These are phyloP conservation scores for Ophioceras dolichostomum DNA, from an alignment of 2,329 filamentous ascomycete genomes.

Conservation along the genomic window DNA sequence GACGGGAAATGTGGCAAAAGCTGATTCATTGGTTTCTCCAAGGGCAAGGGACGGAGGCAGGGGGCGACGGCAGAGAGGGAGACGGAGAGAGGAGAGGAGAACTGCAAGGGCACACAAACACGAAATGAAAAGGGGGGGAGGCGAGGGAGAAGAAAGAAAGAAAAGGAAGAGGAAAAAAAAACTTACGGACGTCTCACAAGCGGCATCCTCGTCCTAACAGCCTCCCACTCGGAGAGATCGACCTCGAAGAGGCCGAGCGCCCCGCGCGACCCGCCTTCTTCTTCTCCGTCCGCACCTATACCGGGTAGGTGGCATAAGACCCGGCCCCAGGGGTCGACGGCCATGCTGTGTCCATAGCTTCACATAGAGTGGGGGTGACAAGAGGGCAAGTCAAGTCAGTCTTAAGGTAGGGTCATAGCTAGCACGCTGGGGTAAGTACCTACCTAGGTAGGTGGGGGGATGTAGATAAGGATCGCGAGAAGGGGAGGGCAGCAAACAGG, in stretches of 20 bases:
- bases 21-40: background rate
- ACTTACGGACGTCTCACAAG: constrained; percentile 39
- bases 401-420: no score
- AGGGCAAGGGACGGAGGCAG: background rate
- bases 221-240: constrained; percentile 32
- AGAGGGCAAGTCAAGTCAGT: no score
- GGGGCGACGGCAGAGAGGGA: background rate
- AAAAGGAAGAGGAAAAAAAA: background rate
- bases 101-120: no score
- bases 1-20: background rate
- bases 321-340: constrained; percentile 78
- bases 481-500: no score
- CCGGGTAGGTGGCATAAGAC: constrained; percentile 55
- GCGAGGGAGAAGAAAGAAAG: background rate
- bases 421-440: no score
- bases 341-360: constrained; percentile 82
- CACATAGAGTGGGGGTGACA: no score
- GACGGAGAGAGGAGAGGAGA: background rate
- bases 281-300: constrained; percentile 26
- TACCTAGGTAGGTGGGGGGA: no score
- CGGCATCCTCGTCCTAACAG: constrained; percentile 39
- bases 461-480: no score
- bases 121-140: no score
- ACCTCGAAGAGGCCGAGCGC: constrained; percentile 45
- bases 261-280: constrained; percentile 22